Percentiles rank a stretch among this genome's conserved stretches.
phyloP scores from a whole-genome alignment of 148 eudicot genomes.

The Chenopodium album region DNA sequence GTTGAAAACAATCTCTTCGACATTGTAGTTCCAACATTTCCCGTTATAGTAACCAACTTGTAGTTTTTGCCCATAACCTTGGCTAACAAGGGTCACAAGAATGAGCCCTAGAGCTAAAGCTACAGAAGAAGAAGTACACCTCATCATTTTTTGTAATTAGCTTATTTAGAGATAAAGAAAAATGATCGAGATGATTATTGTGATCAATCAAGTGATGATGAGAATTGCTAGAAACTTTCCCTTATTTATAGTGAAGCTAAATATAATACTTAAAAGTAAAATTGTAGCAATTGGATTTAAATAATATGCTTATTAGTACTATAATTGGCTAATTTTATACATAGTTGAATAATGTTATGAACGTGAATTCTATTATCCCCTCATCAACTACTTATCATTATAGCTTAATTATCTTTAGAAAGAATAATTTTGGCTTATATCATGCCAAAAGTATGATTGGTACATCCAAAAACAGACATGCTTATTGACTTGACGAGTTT shows the following conservation, averaged over 20 bases:
- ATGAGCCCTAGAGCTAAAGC: slow-evolving; percentile 32
- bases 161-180: neutral
- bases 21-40: slow-evolving; percentile 37
- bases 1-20: slow-evolving; percentile 34
- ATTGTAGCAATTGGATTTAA: neutral
- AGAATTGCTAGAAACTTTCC: neutral
- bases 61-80: slow-evolving; percentile 26
- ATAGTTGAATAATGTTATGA: neutral
- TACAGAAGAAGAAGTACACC: neutral
- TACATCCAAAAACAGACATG: slow-evolving; percentile 4
- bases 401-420: neutral
- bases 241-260: neutral
- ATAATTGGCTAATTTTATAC: neutral
- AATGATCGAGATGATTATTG: too few species aligned
- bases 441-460: neutral
- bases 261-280: neutral
- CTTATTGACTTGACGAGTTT: neutral
- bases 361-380: neutral
- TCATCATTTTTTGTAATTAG: slow-evolving; percentile 1
- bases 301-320: neutral
- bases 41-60: slow-evolving; percentile 40
- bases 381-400: neutral
- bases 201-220: neutral
- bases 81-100: slow-evolving; percentile 31
- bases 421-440: neutral